Percentiles rank a stretch among this genome's conserved stretches.
Conservation (phyloP, 768 basidiomycete species). For the Termitomyces sp. region DNA sequence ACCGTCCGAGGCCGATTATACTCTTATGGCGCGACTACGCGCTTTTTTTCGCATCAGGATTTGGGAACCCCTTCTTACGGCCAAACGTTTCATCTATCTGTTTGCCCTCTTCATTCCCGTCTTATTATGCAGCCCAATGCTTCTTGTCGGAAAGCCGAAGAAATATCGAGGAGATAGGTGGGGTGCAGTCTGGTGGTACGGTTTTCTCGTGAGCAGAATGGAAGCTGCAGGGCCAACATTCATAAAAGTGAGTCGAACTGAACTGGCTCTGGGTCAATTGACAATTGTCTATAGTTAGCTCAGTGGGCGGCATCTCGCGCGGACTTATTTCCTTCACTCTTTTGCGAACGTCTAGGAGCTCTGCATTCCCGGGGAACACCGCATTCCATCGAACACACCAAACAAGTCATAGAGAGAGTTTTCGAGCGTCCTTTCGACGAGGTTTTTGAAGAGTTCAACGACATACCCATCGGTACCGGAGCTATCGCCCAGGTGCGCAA, state of each 20-base stretch:
- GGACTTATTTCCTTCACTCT: constrained; percentile 83
- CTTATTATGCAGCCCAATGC: constrained; percentile 76
- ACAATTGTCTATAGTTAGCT: constrained; percentile 54
- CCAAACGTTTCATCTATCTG: constrained; percentile 77
- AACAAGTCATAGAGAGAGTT: constrained; percentile 71
- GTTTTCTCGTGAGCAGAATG: constrained; percentile 84
- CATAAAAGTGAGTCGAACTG: constrained; percentile 65
- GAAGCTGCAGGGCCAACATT: constrained; percentile 94
- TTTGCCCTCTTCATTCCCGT: constrained; percentile 85
- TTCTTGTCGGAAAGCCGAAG: constrained; percentile 60
- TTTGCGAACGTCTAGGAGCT: constrained; percentile 80
- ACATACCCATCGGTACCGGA: constrained; percentile 89
- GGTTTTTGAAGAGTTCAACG: constrained; percentile 88
- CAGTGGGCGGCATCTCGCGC: constrained; percentile 98
- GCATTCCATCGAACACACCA: constrained; percentile 78
- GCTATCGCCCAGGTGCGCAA: constrained; percentile 85
- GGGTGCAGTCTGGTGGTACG: constrained; percentile 98
- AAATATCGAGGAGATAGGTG: constrained; percentile 69
- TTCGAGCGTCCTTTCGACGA: constrained; percentile 82
- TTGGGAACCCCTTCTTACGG: constrained; percentile 83
- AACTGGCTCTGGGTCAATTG: neutral
- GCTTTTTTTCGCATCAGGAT: constrained; percentile 50
- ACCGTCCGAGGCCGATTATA: constrained; percentile 55
- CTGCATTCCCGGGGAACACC: constrained; percentile 86
- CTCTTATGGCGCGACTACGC: constrained; percentile 37